phyloP scores from a whole-genome alignment of 306 rosid genomes.

The Casuarina cunninghamiana region DNA sequence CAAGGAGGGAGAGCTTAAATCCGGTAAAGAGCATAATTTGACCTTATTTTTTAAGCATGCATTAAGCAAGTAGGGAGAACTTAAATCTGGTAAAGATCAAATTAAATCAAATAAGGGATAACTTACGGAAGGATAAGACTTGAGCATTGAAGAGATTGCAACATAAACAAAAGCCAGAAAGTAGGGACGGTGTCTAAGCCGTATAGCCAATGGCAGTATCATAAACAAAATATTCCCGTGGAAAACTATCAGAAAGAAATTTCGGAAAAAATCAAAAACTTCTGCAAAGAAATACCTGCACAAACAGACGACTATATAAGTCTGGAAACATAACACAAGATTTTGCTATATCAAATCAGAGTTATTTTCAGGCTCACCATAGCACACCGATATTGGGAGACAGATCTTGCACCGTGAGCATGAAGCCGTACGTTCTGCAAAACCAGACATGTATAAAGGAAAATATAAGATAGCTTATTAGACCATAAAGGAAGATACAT shows the following conservation, averaged over 20 bases:
- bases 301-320: slow-evolving; percentile 27
- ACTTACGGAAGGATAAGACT: slow-evolving; percentile 87
- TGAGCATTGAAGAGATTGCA: slow-evolving; percentile 71
- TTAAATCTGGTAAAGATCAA: background rate
- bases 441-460: slow-evolving; percentile 33
- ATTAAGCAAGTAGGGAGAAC: background rate
- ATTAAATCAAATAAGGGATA: background rate
- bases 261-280: slow-evolving; percentile 88
- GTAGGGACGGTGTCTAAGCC: slow-evolving; percentile 84
- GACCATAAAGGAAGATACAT: slow-evolving; percentile 15
- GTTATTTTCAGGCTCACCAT: slow-evolving; percentile 59
- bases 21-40: background rate
- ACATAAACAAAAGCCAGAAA: slow-evolving; percentile 81
- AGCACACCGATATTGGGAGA: slow-evolving; percentile 90
- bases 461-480: slow-evolving; percentile 11
- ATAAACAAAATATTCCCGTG: slow-evolving; percentile 80
- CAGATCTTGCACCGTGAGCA: slow-evolving; percentile 84
- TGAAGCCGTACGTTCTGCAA: slow-evolving; percentile 92
- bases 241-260: slow-evolving; percentile 85
- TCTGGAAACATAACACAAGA: background rate
- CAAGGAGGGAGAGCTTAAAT: background rate
- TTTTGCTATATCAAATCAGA: background rate
- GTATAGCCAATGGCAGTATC: slow-evolving; percentile 79
- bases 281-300: slow-evolving; percentile 97
- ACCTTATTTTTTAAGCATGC: background rate